Base-by-base conservation (phyloP, 225 moss, liverwort and hornwort species). In the Neckera pumila region DNA sequence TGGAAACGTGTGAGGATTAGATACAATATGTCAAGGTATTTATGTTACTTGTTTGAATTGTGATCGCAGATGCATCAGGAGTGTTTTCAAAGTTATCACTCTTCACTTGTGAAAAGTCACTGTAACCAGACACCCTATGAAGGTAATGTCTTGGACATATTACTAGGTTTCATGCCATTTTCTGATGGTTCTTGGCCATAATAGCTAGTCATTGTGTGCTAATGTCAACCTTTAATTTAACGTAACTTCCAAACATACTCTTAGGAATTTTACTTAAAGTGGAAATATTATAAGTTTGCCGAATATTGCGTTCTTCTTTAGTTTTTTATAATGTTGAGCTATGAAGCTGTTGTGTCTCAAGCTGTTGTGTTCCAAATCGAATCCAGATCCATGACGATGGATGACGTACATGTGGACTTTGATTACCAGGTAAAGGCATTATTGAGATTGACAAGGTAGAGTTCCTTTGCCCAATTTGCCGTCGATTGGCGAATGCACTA, bases 401-500 rank as follows among this genome's bases (percentile, higher is more conserved):
- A 87, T 61, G 76, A 11, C 22, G 45, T 85, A 67, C 66, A 43
- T 84, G 67, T 84, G 82, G 83, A 54, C 42, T 89, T 85, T 77
- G 89, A 58, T 85, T 42, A 87, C 56, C 94, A 98, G 98, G 98
- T 81, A 96, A 95, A 87, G 95, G 93, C 57, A 94, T 98, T 42
- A 94, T 98, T 83, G 97, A 98, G 45, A 94, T 97, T 82, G 86
- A 63, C 51, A 96, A 92, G 81, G 85, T 84, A 88, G 98, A 98
- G 87, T 98, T 97, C 87, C 95, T 98, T 65, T 98, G 98, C 88
- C 98, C 98, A 56, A 96, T 96, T 77, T 98, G 98, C 89, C 98
- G 98, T 75, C 96, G 98, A 66, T 88, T 98, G 72, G 96, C 98
- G 89, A 98, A 98, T 93, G 98, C 92, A 58, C 89, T 98, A 56